phyloP scores from a whole-genome alignment of 441 rosid species.

The Biscutella laevigata region DNA sequence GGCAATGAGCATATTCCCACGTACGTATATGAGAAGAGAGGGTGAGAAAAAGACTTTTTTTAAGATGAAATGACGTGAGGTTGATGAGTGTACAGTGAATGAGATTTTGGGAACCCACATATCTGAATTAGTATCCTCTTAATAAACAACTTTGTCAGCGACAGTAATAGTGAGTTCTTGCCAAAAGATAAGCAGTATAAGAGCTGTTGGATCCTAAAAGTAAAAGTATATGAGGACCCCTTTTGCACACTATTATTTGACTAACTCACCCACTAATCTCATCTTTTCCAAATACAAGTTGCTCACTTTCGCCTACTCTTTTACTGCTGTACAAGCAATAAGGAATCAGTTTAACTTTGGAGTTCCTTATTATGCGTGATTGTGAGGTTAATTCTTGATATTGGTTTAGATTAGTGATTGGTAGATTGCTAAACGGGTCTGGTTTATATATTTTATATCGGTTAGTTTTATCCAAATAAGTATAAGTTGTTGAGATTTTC shows the following conservation, averaged over 20 bases:
- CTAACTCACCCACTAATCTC: constrained; percentile 19
- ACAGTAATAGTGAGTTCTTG: constrained; percentile 16
- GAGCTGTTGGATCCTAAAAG: constrained; percentile 18
- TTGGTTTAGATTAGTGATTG: too few species aligned
- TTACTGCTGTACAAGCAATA: too few species aligned
- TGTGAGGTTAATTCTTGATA: too few species aligned
- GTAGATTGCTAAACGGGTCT: too few species aligned
- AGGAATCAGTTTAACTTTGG: too few species aligned
- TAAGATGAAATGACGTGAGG: constrained; percentile 31
- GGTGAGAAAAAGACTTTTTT: constrained; percentile 27
- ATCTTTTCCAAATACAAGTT: neutral
- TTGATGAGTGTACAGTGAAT: constrained; percentile 32
- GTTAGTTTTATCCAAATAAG: too few species aligned
- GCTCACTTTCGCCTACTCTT: neutral
- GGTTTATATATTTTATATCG: too few species aligned
- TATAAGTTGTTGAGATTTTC: too few species aligned
- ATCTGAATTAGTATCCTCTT: constrained; percentile 2
- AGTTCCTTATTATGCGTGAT: too few species aligned
- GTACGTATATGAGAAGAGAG: constrained; percentile 4
- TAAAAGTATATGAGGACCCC: neutral
- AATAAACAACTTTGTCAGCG: constrained; percentile 14
- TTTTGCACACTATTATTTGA: constrained; percentile 16
- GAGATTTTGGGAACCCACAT: constrained; percentile 6
- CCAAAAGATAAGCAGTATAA: constrained; percentile 1
- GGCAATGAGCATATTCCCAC: neutral